These are phyloP conservation scores for Eleusine coracana DNA, from an alignment of 176 grass and related monocot genomes.

Conservation along the genomic window DNA sequence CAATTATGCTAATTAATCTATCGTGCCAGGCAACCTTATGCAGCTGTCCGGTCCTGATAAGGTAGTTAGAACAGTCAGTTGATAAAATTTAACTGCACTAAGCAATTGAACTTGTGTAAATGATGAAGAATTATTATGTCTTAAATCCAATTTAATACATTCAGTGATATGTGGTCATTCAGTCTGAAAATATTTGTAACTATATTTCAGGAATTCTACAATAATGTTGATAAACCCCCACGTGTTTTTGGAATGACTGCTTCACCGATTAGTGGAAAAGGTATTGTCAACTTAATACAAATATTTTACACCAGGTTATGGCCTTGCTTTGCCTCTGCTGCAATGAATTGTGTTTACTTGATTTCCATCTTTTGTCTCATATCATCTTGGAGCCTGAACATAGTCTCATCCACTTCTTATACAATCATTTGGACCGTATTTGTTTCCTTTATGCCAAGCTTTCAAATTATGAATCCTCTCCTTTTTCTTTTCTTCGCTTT, in stretches of 20 bases:
- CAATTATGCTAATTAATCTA: neutral
- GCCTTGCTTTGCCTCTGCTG: conserved; percentile 10
- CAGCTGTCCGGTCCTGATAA: conserved; percentile 10
- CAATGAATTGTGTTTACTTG: conserved; percentile 21
- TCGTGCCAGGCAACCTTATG: neutral
- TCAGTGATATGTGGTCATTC: neutral
- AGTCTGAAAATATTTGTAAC: conserved; percentile 38
- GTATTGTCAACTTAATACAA: conserved; percentile 38
- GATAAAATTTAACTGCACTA: conserved; percentile 34
- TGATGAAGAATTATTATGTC: neutral
- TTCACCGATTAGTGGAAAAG: conserved; percentile 95
- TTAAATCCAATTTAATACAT: conserved; percentile 25
- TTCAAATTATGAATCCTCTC: neutral
- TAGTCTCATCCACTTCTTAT: neutral
- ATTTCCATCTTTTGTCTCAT: conserved; percentile 21
- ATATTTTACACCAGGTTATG: neutral
- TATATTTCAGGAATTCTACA: conserved; percentile 79
- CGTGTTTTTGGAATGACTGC: conserved; percentile 98
- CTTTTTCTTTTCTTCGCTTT: neutral
- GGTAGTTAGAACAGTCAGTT: conserved; percentile 19
- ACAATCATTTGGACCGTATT: neutral
- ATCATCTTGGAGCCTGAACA: neutral
- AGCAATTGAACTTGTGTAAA: conserved; percentile 24
- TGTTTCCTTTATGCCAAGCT: neutral
- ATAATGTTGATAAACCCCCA: conserved; percentile 49